Conservation (phyloP, 345 rosid species). For the Theobroma cacao region DNA sequence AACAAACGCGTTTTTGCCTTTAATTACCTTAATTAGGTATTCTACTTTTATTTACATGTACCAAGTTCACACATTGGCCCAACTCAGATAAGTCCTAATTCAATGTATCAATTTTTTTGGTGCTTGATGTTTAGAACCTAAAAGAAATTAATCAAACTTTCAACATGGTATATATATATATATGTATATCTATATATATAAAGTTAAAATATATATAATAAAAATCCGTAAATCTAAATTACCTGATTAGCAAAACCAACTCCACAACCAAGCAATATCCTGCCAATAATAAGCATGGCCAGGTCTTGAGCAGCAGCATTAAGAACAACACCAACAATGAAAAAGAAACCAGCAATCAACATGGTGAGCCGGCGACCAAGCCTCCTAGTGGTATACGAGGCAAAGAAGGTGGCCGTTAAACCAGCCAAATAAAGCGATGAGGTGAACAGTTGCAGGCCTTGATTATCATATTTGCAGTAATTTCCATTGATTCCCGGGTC, state of each 20-base stretch:
- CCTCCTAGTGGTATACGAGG: constrained; percentile 87
- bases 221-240: neutral
- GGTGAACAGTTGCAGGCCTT: constrained; percentile 85
- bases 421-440: constrained; percentile 94
- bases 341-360: constrained; percentile 90
- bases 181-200: too few species aligned
- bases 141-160: too few species aligned
- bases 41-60: neutral
- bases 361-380: constrained; percentile 75
- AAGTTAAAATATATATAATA: too few species aligned
- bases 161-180: too few species aligned
- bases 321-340: constrained; percentile 66
- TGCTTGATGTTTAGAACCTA: neutral
- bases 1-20: neutral
- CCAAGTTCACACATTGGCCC: neutral
- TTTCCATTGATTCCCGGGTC: constrained; percentile 37
- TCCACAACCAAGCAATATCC: constrained; percentile 90
- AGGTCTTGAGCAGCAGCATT: constrained; percentile 77
- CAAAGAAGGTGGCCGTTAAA: constrained; percentile 81
- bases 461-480: constrained; percentile 93
- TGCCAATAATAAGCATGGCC: constrained; percentile 86
- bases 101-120: neutral
- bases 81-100: neutral
- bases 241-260: constrained; percentile 97
- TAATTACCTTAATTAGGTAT: neutral